Base-by-base conservation (phyloP, 345 rosid species). In the Noccaea bulbosa region DNA sequence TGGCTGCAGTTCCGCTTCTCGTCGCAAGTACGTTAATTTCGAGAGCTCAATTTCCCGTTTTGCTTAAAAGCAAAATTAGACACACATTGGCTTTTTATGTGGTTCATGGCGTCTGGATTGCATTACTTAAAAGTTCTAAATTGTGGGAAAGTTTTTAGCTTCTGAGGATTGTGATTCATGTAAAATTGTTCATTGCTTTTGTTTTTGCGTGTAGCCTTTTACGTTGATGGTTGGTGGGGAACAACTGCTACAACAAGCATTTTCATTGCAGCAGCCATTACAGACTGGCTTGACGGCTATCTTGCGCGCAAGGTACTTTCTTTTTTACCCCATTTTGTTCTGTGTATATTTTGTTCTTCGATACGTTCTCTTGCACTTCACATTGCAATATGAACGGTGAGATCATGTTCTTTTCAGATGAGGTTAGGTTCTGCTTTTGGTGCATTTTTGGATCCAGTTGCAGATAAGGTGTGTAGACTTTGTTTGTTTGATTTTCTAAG, bases 231-330 rank as follows among this genome's bases (percentile, higher is more conserved):
- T 76, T 83, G 93, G 92, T 89, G 85, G 96, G 99, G 89, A 35
- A 88, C 87, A 70, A 88, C 97, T 11, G 93, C 96, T 6, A 94
- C 99, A 1, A 90, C 97, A 2, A 81, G 96, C 67, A 84, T 92
- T 70, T 94, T 94, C 77, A 69, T 94, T 69, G 89, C 85, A 47
- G 98, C 99, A 16, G 97, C 98, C 10, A 63, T 92, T 58, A 94
- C 99, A 34, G 99, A 94, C 69, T 92, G 99, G 99, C 98, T 92
- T 56, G 99, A 94, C 71, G 99, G 99, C 37, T 94, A 94, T 76
- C 69, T 94, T 70, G 99, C 99, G 22, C 81, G 99, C 33, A 94
- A 86, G 96, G 99, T 92, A 73, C 39, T 24, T 33, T n/a, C 11
- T 53, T 39, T 65, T 6, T 34, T 32, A 11, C 43, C 12, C 43